Evolutionary conservation across 2,329 filamentous ascomycete species (phyloP).

Genomic region (Alternaria atra): DNA sequence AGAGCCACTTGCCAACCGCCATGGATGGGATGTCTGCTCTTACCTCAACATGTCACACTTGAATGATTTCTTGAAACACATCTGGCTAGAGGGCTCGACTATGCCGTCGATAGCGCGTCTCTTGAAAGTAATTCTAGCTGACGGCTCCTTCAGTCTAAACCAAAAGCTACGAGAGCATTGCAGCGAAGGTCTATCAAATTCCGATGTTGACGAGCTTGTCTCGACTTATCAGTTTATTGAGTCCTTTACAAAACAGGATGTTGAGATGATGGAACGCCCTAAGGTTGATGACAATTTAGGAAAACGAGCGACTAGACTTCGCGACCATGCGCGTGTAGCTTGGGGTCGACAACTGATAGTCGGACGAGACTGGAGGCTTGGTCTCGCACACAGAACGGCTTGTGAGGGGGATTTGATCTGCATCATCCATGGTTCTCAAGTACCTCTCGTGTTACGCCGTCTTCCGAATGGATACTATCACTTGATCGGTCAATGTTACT

Average conservation of each 20-base stretch:
- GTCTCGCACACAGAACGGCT: not conserved
- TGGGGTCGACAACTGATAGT: not conserved
- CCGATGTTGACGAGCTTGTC: too few relatives aligned
- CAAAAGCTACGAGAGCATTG: too few relatives aligned
- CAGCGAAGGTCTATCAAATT: too few relatives aligned
- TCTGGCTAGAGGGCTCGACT: not conserved
- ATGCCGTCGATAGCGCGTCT: too few relatives aligned
- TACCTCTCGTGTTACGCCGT: not conserved
- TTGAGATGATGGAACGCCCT: too few relatives aligned
- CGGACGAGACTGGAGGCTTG: not conserved
- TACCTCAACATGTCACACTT: not conserved
- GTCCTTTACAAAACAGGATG: too few relatives aligned
- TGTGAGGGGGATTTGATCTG: not conserved
- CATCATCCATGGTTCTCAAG: not conserved
- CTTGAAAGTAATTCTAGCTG: too few relatives aligned
- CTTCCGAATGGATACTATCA: not conserved
- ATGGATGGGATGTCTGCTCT: not conserved
- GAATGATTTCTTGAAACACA: not conserved
- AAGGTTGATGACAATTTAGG: too few relatives aligned
- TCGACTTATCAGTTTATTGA: too few relatives aligned
- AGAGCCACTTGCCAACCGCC: not conserved
- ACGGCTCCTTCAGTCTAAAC: too few relatives aligned
- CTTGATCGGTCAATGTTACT: not conserved
- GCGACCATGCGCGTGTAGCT: not conserved
- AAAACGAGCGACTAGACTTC: not conserved